Base-by-base conservation (phyloP, 2,329 filamentous ascomycete genomes). In the Rasamsonia emersonii region DNA sequence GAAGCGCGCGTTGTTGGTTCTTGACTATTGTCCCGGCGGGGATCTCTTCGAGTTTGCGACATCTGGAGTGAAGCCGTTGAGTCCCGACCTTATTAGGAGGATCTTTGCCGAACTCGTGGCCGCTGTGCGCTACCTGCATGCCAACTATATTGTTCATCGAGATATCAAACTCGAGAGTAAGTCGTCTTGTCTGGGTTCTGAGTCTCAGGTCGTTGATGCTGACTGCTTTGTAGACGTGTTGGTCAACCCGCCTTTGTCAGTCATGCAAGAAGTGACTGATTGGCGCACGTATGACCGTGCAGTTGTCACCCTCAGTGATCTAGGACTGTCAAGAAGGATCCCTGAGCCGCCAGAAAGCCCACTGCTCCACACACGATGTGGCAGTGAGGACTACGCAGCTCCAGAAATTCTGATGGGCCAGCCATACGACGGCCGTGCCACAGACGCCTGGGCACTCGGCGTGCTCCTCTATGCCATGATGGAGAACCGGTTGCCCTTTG, bases 161-260 rank as follows among this genome's bases (percentile, higher is more conserved):
- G 91, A 98, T 58, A 93, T 98, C 60, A 98, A 98, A 64, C 78
- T 98, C 37, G 91, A 98, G 68, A 98, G 84, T 91, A 72, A 62
- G 79, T 69, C 17, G 16, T 18, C 27, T 18, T 3, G 5, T 18
- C 26, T 34, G 14, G 20, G 13, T 33, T 38, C 28, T 24, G 27
- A 15, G 27, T 28, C n/a, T 33, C 23, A 18, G 11, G 30, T n/a
- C 18, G 18, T 5, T 26, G 9, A 14, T 33, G 32, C 42, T 46
- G 28, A 54, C 46, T 32, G 40, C 28, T 16, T 18, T 26, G 16
- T 51, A 93, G 86, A 96, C 57, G 85, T 95, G 24, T 77, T 98
- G 18, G 82, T 96, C 49, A 96, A 94, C 53, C 69, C 94, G 28
- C 75, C 82, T 0, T 66, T 75, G 4, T 54, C 73, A 17, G 75